A percentile compares a stretch with the other conserved stretches of the same genome.
phyloP scores from a whole-genome alignment of 139 green algal genomes.

The Pseudopediastrum boryanum region DNA sequence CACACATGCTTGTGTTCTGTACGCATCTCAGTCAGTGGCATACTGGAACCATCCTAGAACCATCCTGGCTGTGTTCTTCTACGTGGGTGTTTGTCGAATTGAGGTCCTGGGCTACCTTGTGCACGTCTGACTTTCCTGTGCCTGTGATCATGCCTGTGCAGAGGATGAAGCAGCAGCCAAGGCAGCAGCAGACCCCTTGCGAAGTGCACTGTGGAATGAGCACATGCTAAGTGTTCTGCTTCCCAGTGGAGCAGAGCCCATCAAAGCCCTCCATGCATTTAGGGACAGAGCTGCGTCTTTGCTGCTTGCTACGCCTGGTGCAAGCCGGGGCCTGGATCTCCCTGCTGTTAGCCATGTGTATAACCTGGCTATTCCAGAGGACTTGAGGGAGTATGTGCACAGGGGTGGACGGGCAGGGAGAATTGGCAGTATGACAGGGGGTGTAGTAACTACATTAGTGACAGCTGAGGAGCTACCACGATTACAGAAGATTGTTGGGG shows the following conservation, averaged over 20 bases:
- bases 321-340: constrained; percentile 82
- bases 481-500: constrained; percentile 51
- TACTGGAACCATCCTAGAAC: no score
- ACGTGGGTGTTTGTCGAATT: no score
- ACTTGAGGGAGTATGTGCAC: constrained; percentile 81
- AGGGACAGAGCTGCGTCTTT: constrained; percentile 65
- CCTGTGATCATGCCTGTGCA: constrained; percentile 58
- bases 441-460: constrained; percentile 70
- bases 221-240: constrained; percentile 84
- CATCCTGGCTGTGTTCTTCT: background rate
- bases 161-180: constrained; percentile 56
- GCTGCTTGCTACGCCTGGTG: constrained; percentile 71
- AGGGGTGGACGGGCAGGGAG: constrained; percentile 76
- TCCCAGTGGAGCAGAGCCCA: constrained; percentile 69
- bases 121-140: no score
- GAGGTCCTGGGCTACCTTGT: no score
- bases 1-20: no score
- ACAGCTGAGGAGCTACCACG: constrained; percentile 49
- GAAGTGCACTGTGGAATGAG: constrained; percentile 75
- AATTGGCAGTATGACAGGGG: constrained; percentile 63
- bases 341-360: constrained; percentile 88
- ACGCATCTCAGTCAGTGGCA: no score
- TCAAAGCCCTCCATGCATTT: constrained; percentile 78
- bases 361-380: constrained; percentile 55
- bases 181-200: constrained; percentile 63